A percentile compares a stretch with the other conserved stretches of the same genome.
phyloP scores from a whole-genome alignment of 371 early-diverging fungal species.

The Rhizopus microsporus region DNA sequence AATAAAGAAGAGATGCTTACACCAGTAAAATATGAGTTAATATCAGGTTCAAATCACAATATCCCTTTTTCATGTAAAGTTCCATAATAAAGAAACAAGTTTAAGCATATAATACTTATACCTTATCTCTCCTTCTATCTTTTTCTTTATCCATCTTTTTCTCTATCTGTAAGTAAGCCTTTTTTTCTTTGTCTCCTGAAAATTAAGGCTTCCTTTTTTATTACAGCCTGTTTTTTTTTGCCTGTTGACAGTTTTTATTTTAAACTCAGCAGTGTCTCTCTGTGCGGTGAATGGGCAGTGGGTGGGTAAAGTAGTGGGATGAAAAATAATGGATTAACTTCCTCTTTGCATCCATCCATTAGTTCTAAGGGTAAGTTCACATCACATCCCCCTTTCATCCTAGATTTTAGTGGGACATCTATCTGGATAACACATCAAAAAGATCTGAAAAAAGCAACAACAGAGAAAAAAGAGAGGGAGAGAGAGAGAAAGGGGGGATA shows the following conservation, averaged over 20 bases:
- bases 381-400: not conserved
- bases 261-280: not conserved
- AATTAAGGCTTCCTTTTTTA: too few relatives aligned
- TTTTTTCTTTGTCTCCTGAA: too few relatives aligned
- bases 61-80: too few relatives aligned
- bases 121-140: too few relatives aligned
- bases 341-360: conserved; percentile 44
- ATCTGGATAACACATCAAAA: not conserved
- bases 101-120: too few relatives aligned
- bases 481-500: not conserved
- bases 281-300: not conserved
- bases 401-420: too few relatives aligned
- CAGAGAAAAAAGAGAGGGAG: not conserved
- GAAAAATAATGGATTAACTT: conserved; percentile 14
- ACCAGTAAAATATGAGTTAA: too few relatives aligned
- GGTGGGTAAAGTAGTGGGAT: not conserved
- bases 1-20: too few relatives aligned
- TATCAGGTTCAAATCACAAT: too few relatives aligned
- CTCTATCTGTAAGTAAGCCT: too few relatives aligned
- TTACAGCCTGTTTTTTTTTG: not conserved
- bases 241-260: not conserved
- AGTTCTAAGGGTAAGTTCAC: conserved; percentile 28
- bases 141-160: too few relatives aligned
- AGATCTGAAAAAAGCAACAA: not conserved
- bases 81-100: too few relatives aligned